Conservation (phyloP, 2,329 filamentous ascomycete species). For the Fusarium sarcochroum region DNA sequence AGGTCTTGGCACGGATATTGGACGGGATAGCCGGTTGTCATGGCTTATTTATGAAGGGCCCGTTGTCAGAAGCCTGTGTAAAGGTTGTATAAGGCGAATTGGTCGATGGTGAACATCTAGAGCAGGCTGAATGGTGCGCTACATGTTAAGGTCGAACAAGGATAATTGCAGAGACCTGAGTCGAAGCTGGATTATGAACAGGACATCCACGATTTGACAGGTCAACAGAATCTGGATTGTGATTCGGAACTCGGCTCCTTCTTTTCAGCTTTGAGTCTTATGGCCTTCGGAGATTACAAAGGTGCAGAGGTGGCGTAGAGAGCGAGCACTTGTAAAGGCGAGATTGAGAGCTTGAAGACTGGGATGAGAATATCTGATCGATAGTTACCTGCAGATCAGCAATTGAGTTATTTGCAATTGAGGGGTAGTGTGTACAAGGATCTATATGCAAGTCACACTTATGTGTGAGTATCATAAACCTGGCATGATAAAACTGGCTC, state of each 20-base stretch:
- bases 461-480: neutral
- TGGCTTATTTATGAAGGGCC: neutral
- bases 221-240: neutral
- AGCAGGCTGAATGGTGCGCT: neutral
- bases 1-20: constrained; percentile 4
- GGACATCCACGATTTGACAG: too few species aligned
- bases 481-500: neutral
- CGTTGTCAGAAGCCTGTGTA: neutral
- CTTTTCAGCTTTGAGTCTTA: neutral
- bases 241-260: constrained; percentile 1
- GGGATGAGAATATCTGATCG: neutral
- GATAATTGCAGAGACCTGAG: too few species aligned
- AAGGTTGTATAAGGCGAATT: neutral
- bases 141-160: neutral
- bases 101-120: neutral
- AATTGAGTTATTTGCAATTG: neutral
- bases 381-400: constrained; percentile 21
- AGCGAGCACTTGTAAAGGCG: too few species aligned
- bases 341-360: too few species aligned
- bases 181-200: too few species aligned
- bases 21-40: neutral
- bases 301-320: too few species aligned
- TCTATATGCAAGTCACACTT: neutral
- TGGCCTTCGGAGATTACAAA: constrained; percentile 9
- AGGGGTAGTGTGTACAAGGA: constrained; percentile 1